phyloP scores from a whole-genome alignment of 2,329 filamentous ascomycete genomes.

The Coleophoma crateriformis region DNA sequence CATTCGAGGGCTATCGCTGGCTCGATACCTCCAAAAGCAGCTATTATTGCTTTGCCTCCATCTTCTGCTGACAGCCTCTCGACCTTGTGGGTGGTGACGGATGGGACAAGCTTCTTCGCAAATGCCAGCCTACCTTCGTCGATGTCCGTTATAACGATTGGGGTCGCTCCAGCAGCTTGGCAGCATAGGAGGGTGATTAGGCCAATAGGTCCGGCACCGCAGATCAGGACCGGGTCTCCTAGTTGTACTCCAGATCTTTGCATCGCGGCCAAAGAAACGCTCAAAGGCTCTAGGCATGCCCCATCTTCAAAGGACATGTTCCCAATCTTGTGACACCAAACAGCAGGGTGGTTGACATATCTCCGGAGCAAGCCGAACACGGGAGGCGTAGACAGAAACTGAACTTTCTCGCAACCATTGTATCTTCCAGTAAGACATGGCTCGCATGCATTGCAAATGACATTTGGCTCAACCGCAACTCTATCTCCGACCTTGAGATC shows the following conservation, averaged over 20 bases:
- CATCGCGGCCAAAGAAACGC: constrained; percentile 82
- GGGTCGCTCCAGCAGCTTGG: constrained; percentile 80
- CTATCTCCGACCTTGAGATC: constrained; percentile 78
- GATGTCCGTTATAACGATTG: constrained; percentile 91
- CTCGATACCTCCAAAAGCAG: constrained; percentile 71
- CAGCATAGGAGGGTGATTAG: constrained; percentile 82
- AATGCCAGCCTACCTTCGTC: constrained; percentile 80
- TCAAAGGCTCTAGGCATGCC: constrained; percentile 83
- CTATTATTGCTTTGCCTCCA: constrained; percentile 61
- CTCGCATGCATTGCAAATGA: constrained; percentile 87
- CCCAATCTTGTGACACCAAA: constrained; percentile 95
- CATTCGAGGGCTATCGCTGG: constrained; percentile 83
- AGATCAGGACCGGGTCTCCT: constrained; percentile 83
- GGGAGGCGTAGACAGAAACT: constrained; percentile 87
- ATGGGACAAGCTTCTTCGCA: constrained; percentile 68
- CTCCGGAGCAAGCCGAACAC: constrained; percentile 80
- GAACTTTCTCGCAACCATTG: constrained; percentile 84
- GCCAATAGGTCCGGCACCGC: constrained; percentile 90
- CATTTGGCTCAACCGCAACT: constrained; percentile 89
- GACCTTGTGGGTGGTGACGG: constrained; percentile 76
- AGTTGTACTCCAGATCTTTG: constrained; percentile 75
- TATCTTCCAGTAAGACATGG: constrained; percentile 89
- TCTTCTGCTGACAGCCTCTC: constrained; percentile 63
- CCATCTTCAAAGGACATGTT: constrained; percentile 90
- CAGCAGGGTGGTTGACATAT: constrained; percentile 90